Evolutionary conservation across 2,329 filamentous ascomycete species (phyloP), one percentile per base, ranked within the genome.

Genomic region (Penicillium digitatum): DNA sequence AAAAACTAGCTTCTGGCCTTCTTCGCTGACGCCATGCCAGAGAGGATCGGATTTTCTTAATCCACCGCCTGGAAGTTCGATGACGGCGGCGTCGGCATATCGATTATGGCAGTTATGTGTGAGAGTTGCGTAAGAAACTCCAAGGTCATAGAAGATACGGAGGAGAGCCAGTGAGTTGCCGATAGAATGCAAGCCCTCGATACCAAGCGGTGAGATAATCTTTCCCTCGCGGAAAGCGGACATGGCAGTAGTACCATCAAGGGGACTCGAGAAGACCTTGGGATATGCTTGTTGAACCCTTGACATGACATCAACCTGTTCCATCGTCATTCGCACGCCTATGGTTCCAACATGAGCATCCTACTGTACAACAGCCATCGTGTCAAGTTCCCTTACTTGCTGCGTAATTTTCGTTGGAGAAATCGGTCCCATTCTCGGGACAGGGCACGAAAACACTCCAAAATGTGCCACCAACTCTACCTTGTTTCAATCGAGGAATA

Each of bases 21-120:
- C 80, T 0, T 81, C 77, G 56, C 87, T 93, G 1, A 97, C 79
- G 2, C 93, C 93, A 72, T 56, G 82, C 78, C 72, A 74, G 20
- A 68, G 56, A 26, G 68, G 69, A 37, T 69, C 64, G 14, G 71
- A 67, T 39, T 67, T 78, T 20, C 76, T 75, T 1, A 77, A 34
- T 50, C 38, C 68, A 9, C 65, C 62, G 57, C 70, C 51, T 66
- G 69, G 63, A 60, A 76, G 34, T 68, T 74, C 49, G 20, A 68
- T 54, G 48, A 94, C 73, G 3, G 92, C 92, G 4, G 91, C 88
- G 70, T 96, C 93, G 46, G 91, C 90, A 71, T 88, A 96, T 47
- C 79, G 82, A 74, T 96, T 97, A 72, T 95, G 89, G 74, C 92
- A 96, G 72, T 95, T 95, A 78, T 95, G 93, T 2, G 90, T 96